phyloP scores from a whole-genome alignment of 805 yeast genomes.

The Yarrowia alimentaria region DNA sequence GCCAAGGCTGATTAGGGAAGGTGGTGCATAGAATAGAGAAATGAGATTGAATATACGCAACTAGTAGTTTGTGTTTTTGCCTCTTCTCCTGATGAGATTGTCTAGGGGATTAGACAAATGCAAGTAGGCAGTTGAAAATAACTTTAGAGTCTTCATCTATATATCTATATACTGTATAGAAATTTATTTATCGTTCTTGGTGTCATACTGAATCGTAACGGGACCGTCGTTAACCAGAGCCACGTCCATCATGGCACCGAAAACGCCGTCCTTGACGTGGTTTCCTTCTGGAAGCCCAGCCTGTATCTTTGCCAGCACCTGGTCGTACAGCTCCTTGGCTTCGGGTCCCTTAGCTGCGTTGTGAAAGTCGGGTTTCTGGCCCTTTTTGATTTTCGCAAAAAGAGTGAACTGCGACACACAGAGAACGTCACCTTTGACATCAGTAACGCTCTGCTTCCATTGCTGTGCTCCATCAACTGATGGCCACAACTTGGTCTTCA shows the following conservation, averaged over 20 bases:
- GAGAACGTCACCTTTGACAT: constrained; percentile 67
- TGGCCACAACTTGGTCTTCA: constrained; percentile 71
- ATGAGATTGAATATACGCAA: too few relatives aligned
- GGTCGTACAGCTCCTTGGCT: constrained; percentile 50
- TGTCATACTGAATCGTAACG: constrained; percentile 79
- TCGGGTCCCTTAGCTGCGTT: constrained; percentile 76
- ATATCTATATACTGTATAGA: neutral
- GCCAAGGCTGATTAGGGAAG: constrained; percentile 5
- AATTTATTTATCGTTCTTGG: constrained; percentile 39
- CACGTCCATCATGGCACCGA: constrained; percentile 98
- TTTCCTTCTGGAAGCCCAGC: constrained; percentile 43
- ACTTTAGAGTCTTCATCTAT: too few relatives aligned
- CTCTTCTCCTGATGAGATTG: too few relatives aligned
- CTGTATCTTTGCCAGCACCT: constrained; percentile 43
- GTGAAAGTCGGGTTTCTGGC: constrained; percentile 94
- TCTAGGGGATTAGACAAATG: too few relatives aligned
- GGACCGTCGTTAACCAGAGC: constrained; percentile 89
- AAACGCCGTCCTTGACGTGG: constrained; percentile 78
- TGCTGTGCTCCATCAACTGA: constrained; percentile 63
- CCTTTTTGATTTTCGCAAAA: constrained; percentile 80
- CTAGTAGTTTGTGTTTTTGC: too few relatives aligned
- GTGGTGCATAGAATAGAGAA: too few relatives aligned
- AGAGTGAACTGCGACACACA: constrained; percentile 91
- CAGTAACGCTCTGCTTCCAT: constrained; percentile 73
- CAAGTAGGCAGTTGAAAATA: too few relatives aligned